A percentile compares a stretch with the other conserved stretches of the same genome.
phyloP scores from a whole-genome alignment of 345 rosid species.

The Eucalyptus viminalis region DNA sequence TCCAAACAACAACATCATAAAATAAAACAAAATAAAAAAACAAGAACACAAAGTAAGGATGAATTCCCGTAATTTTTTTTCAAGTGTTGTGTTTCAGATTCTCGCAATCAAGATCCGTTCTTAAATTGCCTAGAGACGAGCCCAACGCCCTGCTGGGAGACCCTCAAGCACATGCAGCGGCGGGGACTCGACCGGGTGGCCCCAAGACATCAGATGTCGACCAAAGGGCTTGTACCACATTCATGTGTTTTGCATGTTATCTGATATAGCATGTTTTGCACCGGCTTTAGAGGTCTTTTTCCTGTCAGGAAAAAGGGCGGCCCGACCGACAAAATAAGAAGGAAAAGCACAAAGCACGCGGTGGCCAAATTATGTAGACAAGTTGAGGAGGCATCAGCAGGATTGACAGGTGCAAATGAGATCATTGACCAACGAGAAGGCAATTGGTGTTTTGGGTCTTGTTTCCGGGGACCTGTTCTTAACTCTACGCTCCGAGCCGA shows the following conservation, averaged over 20 bases:
- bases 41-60: rapidly evolving
- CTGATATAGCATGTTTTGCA: not conserved
- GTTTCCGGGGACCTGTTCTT: not conserved
- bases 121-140: not conserved
- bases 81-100: not conserved
- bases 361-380: not conserved
- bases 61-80: no score
- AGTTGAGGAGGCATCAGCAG: not conserved
- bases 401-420: not conserved
- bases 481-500: not conserved
- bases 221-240: not conserved
- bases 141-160: not conserved
- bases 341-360: not conserved
- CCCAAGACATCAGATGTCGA: not conserved
- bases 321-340: not conserved
- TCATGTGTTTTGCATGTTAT: not conserved
- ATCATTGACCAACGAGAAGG: not conserved
- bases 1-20: no score
- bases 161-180: not conserved
- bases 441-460: not conserved
- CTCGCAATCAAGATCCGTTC: not conserved
- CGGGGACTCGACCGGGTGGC: not conserved
- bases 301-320: no score
- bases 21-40: no score
- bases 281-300: not conserved